Percentiles rank a stretch among this genome's conserved stretches.
phyloP scores from a whole-genome alignment of 2,329 filamentous ascomycete species.

The Dryadomyces sulphureus region DNA sequence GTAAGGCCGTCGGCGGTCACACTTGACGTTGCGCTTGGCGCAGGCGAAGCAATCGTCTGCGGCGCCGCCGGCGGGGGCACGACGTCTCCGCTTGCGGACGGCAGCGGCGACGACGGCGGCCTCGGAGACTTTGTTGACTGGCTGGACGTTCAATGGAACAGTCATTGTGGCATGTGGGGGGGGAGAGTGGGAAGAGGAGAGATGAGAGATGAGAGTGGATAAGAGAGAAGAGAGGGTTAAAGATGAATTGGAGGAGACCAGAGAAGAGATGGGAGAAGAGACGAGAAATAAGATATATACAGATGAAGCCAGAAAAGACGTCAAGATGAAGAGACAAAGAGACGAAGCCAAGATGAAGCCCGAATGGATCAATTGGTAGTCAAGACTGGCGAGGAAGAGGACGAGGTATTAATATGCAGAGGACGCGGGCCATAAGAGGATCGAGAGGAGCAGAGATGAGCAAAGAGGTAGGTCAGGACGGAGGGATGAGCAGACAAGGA shows the following conservation, averaged over 20 bases:
- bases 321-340: background rate
- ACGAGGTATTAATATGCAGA: slow-evolving; percentile 26
- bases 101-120: slow-evolving; percentile 17
- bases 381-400: slow-evolving; percentile 15
- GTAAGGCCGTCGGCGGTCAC: slow-evolving; percentile 83
- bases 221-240: too few species aligned
- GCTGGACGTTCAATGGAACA: slow-evolving; percentile 29
- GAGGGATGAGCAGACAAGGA: too few species aligned
- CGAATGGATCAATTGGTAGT: too few species aligned
- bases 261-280: too few species aligned
- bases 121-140: slow-evolving; percentile 29
- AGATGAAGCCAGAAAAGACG: background rate
- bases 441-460: background rate
- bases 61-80: slow-evolving; percentile 76
- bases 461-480: background rate
- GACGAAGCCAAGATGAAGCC: background rate
- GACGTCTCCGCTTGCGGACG: slow-evolving; percentile 62
- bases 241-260: too few species aligned
- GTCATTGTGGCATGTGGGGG: slow-evolving; percentile 25
- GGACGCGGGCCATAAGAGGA: slow-evolving; percentile 16
- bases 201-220: too few species aligned
- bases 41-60: slow-evolving; percentile 93
- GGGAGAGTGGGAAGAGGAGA: background rate
- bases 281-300: too few species aligned
- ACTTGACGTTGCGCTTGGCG: slow-evolving; percentile 67